These are phyloP conservation scores for Limtongozyma cylindracea DNA, from an alignment of 805 yeast genomes.

Conservation along the genomic window DNA sequence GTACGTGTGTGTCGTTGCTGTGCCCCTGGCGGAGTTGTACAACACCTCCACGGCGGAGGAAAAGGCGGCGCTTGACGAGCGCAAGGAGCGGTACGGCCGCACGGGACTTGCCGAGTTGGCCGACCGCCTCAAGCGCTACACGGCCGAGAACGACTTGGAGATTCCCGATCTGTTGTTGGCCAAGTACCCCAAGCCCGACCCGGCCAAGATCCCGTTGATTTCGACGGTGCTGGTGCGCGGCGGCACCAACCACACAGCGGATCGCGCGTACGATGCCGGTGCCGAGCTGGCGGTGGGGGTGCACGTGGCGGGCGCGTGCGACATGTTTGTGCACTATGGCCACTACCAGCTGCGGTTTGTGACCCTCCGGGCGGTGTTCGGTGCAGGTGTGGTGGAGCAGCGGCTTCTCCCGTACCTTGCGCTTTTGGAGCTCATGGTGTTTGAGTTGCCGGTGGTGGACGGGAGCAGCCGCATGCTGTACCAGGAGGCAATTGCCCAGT, in stretches of 20 bases:
- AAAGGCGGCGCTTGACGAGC: slow-evolving; percentile 18
- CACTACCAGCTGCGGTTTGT: slow-evolving; percentile 60
- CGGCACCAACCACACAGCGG: slow-evolving; percentile 16
- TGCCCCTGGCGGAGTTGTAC: slow-evolving; percentile 43
- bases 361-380: slow-evolving; percentile 33
- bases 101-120: slow-evolving; percentile 30
- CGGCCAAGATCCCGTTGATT: slow-evolving; percentile 48
- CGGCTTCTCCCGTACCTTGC: slow-evolving; percentile 37
- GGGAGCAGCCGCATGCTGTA: slow-evolving; percentile 34
- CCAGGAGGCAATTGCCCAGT: slow-evolving; percentile 49
- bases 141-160: slow-evolving; percentile 38
- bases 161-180: slow-evolving; percentile 47
- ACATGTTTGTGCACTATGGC: slow-evolving; percentile 57
- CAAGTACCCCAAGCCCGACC: slow-evolving; percentile 48
- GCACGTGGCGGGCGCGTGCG: slow-evolving; percentile 12
- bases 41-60: slow-evolving; percentile 22
- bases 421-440: slow-evolving; percentile 35
- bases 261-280: slow-evolving; percentile 6
- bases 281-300: slow-evolving; percentile 10
- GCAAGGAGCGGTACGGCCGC: slow-evolving; percentile 26
- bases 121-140: slow-evolving; percentile 31
- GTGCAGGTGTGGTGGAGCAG: slow-evolving; percentile 24
- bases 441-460: slow-evolving; percentile 42
- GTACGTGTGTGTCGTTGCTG: slow-evolving; percentile 41
- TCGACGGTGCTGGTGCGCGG: slow-evolving; percentile 37